Evolutionary conservation across 768 basidiomycete species (phyloP), one percentile per base, ranked within the genome.

Genomic region (Pisolithus microcarpus): DNA sequence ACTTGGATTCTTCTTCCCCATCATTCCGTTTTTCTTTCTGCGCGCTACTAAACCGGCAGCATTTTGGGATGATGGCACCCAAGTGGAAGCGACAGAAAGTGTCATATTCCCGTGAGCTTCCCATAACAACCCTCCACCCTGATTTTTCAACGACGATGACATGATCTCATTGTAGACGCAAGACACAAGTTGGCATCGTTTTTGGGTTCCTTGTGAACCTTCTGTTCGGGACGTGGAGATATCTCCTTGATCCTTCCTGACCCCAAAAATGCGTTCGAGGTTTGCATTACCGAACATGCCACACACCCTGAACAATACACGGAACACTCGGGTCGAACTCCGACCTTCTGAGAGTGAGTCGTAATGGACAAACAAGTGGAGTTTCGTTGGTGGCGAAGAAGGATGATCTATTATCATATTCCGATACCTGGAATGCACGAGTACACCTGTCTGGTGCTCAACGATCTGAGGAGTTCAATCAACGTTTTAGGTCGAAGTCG

Each of bases 1-100:
- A 19, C 64, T 88, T 21, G 95, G 94, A 1, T 97, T 97, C 70
- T 91, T 97, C 75, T 94, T 94, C 66, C 93, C 94, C 2, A 71
- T 97, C 45, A 59, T 93, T 2, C 92, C 93, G 0, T 79, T 92
- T 57, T 94, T 93, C 70, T 95, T 93, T 71, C 81, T 93, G 64
- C 80, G 85, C 26, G 68, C 74, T 15, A 79, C 82, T 55, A 83
- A 88, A 30, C 77, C 79, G 2, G 78, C 90, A 10, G 82, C 87
- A 15, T 93, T 94, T 64, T 91, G 89, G 82, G 83, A 87, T 18
- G 79, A n/a, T n/a, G n/a, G n/a, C 11, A 76, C 66, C 23, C 78
- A 80, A 23, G 72, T 79, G 24, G 82, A 84, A 49, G 61, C 77
- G 5, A 65, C 74, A 2, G 74, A 77, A 16, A 84, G 79, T 53